These are phyloP conservation scores for Podospora australis DNA, from an alignment of 495 filamentous ascomycete species.

Conservation along the genomic window DNA sequence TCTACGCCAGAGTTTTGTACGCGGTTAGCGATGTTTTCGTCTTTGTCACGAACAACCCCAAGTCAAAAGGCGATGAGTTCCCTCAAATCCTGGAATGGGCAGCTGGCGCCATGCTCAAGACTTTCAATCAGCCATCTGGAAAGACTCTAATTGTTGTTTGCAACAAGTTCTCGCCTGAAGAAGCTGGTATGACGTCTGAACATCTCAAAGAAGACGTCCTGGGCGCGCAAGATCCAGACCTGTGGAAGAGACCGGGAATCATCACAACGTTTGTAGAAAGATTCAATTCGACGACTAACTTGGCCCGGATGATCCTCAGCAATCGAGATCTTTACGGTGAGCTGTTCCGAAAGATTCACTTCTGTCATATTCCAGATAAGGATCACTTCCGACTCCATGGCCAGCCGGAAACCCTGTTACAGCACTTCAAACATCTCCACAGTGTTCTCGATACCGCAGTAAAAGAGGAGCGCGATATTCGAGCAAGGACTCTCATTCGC, in stretches of 20 bases:
- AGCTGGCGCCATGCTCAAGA: constrained; percentile 1
- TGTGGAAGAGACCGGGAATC: not conserved
- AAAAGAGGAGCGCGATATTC: not conserved
- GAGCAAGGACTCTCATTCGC: not conserved
- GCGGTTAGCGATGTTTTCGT: constrained; percentile 5
- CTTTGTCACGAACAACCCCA: constrained; percentile 2
- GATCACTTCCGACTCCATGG: not conserved
- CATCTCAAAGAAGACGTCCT: not conserved
- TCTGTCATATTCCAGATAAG: constrained; percentile 4
- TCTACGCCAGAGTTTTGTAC: constrained; percentile 5
- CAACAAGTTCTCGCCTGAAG: not conserved
- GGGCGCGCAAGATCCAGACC: not conserved
- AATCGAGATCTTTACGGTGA: constrained; percentile 1
- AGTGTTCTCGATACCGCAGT: not conserved
- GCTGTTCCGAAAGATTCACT: constrained; percentile 3
- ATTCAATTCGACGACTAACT: not conserved
- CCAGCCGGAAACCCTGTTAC: not conserved
- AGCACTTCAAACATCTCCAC: not conserved
- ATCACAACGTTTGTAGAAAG: not conserved
- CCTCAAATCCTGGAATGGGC: constrained; percentile 7
- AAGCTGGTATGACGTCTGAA: not conserved
- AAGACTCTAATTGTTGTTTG: constrained; percentile 4
- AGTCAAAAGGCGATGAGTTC: constrained; percentile 2
- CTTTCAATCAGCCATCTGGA: constrained; percentile 4
- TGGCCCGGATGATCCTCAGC: not conserved